phyloP scores from a whole-genome alignment of 805 yeast species.

The Pichia cabralensis region DNA sequence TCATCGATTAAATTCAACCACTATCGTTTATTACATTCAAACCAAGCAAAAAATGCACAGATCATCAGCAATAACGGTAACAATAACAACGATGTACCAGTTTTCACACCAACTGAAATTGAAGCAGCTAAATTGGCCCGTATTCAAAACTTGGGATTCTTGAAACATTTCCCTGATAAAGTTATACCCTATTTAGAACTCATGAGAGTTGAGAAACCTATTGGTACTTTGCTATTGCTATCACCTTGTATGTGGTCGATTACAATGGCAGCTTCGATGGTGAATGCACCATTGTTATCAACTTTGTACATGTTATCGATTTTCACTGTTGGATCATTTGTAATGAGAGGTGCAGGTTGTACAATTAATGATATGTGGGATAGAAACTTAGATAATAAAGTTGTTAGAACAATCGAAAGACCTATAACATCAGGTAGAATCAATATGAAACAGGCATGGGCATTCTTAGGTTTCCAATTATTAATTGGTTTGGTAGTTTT shows the following conservation, averaged over 20 bases:
- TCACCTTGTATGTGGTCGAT: constrained; percentile 92
- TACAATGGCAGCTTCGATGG: constrained; percentile 72
- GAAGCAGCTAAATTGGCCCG: constrained; percentile 45
- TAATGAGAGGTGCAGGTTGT: constrained; percentile 98
- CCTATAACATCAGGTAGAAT: constrained; percentile 92
- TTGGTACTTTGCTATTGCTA: constrained; percentile 79
- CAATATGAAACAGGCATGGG: constrained; percentile 53
- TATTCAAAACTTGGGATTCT: constrained; percentile 34
- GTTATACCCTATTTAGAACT: constrained; percentile 88
- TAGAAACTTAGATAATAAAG: constrained; percentile 71
- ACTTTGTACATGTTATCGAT: constrained; percentile 54
- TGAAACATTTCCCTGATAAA: constrained; percentile 55
- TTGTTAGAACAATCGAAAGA: constrained; percentile 77
- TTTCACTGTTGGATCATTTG: constrained; percentile 74
- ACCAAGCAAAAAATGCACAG: not conserved
- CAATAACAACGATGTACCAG: constrained; percentile 2
- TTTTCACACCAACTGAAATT: constrained; percentile 31
- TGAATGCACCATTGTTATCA: constrained; percentile 57
- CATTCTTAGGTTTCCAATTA: constrained; percentile 66
- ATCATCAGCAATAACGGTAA: not conserved
- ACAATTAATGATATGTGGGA: constrained; percentile 89
- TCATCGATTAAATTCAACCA: too few relatives aligned
- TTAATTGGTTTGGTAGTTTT: constrained; percentile 64
- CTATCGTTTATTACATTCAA: too few relatives aligned
- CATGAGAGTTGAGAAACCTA: constrained; percentile 89